Evolutionary conservation across 306 rosid species (phyloP).

Genomic region (Trichosanthes truncata): DNA sequence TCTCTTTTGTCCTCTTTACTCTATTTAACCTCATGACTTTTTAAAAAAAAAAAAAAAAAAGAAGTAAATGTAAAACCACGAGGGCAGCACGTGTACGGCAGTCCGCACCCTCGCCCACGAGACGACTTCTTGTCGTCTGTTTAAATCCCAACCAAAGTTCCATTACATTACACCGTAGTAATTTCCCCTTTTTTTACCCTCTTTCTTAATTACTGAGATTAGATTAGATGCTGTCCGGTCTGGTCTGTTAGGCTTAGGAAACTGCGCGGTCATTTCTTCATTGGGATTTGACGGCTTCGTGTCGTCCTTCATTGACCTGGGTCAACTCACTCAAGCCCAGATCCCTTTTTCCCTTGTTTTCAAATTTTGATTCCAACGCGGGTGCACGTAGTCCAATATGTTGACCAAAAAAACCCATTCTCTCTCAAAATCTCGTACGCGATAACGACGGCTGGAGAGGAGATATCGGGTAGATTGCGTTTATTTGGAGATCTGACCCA

Average conservation of each 20-base stretch:
- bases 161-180: neutral
- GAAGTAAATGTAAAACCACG: neutral
- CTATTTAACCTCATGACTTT: neutral
- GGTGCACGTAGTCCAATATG: conserved; percentile 11
- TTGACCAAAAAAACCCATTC: neutral
- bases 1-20: conserved; percentile 17
- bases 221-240: neutral
- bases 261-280: neutral
- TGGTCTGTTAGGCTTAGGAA: neutral
- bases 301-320: conserved; percentile 4
- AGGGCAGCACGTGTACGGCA: conserved; percentile 32
- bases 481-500: conserved; percentile 23
- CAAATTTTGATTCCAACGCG: conserved; percentile 1
- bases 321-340: conserved; percentile 1
- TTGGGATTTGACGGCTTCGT: conserved; percentile 9
- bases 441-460: neutral
- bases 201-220: neutral
- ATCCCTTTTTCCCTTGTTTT: neutral
- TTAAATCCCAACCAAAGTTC: neutral
- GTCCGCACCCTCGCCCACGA: conserved; percentile 8
- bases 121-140: neutral
- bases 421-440: neutral
- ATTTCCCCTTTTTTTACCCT: neutral
- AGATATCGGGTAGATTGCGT: conserved; percentile 27
- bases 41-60: neutral